Evolutionary conservation across 139 green algal genomes (phyloP).

Genomic region (Volvox africanus): DNA sequence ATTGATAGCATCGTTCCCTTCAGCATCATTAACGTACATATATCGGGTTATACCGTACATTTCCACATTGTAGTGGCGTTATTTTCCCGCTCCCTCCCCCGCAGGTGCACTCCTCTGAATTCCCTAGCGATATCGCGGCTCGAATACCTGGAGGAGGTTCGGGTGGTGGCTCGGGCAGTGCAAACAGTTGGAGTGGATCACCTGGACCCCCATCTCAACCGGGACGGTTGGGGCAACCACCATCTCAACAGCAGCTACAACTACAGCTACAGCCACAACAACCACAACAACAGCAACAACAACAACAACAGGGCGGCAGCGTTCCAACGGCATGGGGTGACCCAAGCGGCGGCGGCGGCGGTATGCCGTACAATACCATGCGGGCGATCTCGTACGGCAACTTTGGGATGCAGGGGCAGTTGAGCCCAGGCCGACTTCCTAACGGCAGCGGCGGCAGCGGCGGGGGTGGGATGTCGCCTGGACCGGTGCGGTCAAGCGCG

Average conservation of each 20-base stretch:
- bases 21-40: too few relatives aligned
- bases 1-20: too few relatives aligned
- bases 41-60: too few relatives aligned
- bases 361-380: conserved; percentile 3
- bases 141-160: background rate
- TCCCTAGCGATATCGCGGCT: background rate
- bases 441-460: background rate
- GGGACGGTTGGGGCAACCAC: background rate
- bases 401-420: background rate
- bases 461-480: background rate
- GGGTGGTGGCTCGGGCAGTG: background rate
- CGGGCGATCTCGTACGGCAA: conserved; percentile 6
- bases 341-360: background rate
- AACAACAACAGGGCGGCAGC: background rate
- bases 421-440: background rate
- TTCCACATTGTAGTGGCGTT: too few relatives aligned
- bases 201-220: background rate
- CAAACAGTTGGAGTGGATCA: background rate
- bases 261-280: too few relatives aligned
- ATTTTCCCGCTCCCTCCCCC: too few relatives aligned
- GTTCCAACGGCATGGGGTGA: conserved; percentile 10
- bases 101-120: background rate
- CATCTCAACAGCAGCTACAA: background rate
- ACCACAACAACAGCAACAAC: background rate
- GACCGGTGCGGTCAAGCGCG: background rate